A percentile compares a stretch with the other conserved stretches of the same genome.
Evolutionary conservation across 805 yeast genomes (phyloP).

Genomic region (Myxozyma nipponensis): DNA sequence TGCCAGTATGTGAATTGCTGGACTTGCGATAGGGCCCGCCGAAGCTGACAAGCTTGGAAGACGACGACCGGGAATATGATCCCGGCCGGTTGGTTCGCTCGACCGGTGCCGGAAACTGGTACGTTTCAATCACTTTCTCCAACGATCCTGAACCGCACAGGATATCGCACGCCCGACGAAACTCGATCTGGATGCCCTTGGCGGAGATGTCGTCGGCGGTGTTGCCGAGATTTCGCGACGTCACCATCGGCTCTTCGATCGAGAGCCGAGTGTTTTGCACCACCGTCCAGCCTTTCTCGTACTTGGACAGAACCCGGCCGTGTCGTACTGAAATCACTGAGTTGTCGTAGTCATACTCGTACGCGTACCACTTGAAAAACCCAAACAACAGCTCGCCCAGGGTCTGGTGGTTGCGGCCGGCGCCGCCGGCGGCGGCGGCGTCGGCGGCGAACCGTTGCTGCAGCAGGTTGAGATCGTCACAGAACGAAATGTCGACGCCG

Average conservation of each 20-base stretch:
- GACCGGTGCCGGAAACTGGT: constrained; percentile 13
- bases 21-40: not conserved
- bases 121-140: constrained; percentile 14
- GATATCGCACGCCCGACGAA: constrained; percentile 29
- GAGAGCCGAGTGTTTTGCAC: constrained; percentile 30
- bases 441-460: constrained; percentile 21
- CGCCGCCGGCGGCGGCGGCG: too few relatives aligned
- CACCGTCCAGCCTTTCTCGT: constrained; percentile 30
- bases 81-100: not conserved
- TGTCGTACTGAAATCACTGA: constrained; percentile 29
- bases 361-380: constrained; percentile 30
- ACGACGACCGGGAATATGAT: not conserved
- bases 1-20: not conserved
- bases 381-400: constrained; percentile 27
- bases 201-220: constrained; percentile 32
- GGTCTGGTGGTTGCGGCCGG: constrained; percentile 29
- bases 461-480: constrained; percentile 25
- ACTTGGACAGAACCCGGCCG: constrained; percentile 27
- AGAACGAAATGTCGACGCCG: constrained; percentile 27
- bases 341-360: constrained; percentile 27
- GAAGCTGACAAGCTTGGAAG: too few relatives aligned
- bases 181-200: constrained; percentile 30
- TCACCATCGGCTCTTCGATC: constrained; percentile 31
- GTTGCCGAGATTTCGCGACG: constrained; percentile 30
- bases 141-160: constrained; percentile 10